Base-by-base conservation (phyloP, 2,329 filamentous ascomycete genomes). In the Alternaria hordeiaustralica region DNA sequence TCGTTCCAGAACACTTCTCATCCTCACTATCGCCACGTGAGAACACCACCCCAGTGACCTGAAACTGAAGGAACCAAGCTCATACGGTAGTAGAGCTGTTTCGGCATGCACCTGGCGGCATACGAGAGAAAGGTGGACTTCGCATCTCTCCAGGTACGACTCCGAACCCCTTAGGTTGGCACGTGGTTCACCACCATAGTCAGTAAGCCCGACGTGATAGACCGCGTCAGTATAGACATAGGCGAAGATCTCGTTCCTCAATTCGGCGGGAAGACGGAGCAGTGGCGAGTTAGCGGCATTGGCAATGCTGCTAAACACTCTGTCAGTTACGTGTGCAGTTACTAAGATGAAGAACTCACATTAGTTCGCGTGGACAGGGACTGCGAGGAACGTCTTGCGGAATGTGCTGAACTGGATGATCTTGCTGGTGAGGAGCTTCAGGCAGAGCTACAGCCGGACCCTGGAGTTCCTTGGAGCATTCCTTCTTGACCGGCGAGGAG, bases 221-320 rank as follows among this genome's bases (percentile, higher is more conserved):
- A 9, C 25, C 10, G 25, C 25, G 25, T 26, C 25, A 9, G 25
- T 26, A 26, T 26, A 26, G 25, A 26, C 8, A 26, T 26, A 26
- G 8, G 25, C 25, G 8, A 26, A 26, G 26, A 33, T 33, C 3
- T 2, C 3, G 12, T 33, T 49, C 10, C 60, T 53, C 1, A 65
- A 9, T 26, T 69, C 67, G 0, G 60, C 23, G 1, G 64, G 62
- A 11, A 69, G 60, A 9, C 33, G 33, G 1, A 36, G 33, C 15
- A 36, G 4, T 0, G 33, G 33, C 2, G 33, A 36, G 33, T 36
- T 36, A 0, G 4, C 4, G 33, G 33, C 15, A 1, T 36, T 36
- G 7, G 33, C 4, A 3, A 36, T n/a, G 33, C 33, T 36, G 33
- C 33, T 36, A n/a, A 36, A 5, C 7, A 36, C 33, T 4, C 0